Percentiles rank a stretch among this genome's conserved stretches.
phyloP scores from a whole-genome alignment of 768 basidiomycete genomes.

The Lactifluus volemus region DNA sequence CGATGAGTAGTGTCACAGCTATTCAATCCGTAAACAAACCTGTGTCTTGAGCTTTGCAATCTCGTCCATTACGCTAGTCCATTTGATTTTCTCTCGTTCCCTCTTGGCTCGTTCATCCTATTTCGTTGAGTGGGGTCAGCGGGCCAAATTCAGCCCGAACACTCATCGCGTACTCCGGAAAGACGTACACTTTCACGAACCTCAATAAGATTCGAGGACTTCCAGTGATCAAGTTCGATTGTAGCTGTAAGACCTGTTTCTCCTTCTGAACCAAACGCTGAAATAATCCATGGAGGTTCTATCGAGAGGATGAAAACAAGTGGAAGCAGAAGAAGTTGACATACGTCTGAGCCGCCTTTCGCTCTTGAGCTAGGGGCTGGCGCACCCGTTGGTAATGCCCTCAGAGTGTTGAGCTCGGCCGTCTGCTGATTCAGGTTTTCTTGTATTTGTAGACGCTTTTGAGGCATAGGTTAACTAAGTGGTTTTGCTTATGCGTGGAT shows the following conservation, averaged over 20 bases:
- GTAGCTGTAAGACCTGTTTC: slow-evolving; percentile 69
- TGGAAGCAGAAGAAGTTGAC: slow-evolving; percentile 9
- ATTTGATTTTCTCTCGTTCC: slow-evolving; percentile 66
- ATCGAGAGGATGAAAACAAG: slow-evolving; percentile 15
- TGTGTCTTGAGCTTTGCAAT: slow-evolving; percentile 60
- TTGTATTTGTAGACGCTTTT: slow-evolving; percentile 42
- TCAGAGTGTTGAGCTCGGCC: slow-evolving; percentile 61
- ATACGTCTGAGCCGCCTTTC: slow-evolving; percentile 51
- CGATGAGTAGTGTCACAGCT: background rate
- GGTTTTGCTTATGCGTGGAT: background rate
- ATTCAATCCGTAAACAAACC: slow-evolving; percentile 33
- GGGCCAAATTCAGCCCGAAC: background rate
- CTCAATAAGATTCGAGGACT: slow-evolving; percentile 48
- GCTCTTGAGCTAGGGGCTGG: slow-evolving; percentile 34
- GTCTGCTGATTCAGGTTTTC: slow-evolving; percentile 51
- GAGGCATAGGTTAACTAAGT: background rate
- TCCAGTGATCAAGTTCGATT: slow-evolving; percentile 61
- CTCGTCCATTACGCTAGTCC: slow-evolving; percentile 67
- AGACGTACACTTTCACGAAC: slow-evolving; percentile 48
- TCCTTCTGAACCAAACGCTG: slow-evolving; percentile 80
- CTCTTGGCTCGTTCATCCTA: slow-evolving; percentile 69
- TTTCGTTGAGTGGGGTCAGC: background rate
- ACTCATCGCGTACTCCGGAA: background rate
- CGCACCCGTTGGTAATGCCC: slow-evolving; percentile 37
- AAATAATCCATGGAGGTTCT: slow-evolving; percentile 66